phyloP scores from a whole-genome alignment of 441 rosid species.

The Pelargonium citronellum region DNA sequence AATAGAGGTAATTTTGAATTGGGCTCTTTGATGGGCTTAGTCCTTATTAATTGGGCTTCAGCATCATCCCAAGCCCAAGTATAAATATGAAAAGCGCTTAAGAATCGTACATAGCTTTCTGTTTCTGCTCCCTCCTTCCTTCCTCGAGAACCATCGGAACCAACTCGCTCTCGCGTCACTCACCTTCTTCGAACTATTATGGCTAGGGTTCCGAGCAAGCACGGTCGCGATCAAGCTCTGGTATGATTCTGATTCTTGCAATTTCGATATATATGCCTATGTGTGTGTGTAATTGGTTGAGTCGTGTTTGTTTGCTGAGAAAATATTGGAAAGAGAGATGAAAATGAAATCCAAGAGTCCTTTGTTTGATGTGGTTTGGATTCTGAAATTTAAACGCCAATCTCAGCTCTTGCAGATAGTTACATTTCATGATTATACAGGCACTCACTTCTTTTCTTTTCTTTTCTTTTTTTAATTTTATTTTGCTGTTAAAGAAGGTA shows the following conservation, averaged over 20 bases:
- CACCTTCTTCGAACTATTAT: constrained; percentile 16
- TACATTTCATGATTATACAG: constrained; percentile 1
- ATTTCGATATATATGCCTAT: neutral
- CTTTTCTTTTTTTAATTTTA: neutral
- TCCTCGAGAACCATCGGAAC: constrained; percentile 27
- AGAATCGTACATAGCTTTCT: neutral
- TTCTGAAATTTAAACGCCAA: neutral
- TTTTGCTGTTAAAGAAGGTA: neutral
- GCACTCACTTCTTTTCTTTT: neutral
- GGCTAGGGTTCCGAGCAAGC: constrained; percentile 46
- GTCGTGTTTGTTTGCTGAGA: neutral
- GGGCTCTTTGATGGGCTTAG: neutral
- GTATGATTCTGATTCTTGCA: constrained; percentile 24
- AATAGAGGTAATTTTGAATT: neutral
- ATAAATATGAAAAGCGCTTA: neutral
- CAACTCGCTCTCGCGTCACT: constrained; percentile 6
- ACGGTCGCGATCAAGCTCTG: constrained; percentile 58
- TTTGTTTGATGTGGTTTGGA: neutral
- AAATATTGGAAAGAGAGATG: neutral
- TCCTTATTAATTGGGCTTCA: neutral
- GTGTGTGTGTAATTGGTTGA: neutral
- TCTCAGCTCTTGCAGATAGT: neutral
- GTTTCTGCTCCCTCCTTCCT: neutral
- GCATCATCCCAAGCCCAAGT: neutral
- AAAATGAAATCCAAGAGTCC: neutral